Conservation (phyloP, 345 rosid species). For the Rhodamnia argentea region DNA sequence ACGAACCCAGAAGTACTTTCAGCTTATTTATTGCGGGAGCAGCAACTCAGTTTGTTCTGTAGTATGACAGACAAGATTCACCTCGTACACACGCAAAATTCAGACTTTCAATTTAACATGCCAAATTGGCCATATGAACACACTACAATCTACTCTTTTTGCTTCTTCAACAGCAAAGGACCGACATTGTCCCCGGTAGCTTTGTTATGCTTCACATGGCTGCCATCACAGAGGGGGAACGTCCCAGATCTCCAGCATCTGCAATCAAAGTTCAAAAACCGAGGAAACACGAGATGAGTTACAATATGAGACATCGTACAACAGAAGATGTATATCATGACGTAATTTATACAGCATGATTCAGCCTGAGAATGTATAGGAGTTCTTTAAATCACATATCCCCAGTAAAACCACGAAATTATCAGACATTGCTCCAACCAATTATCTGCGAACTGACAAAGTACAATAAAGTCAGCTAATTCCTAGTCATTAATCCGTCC, state of each 20-base stretch:
- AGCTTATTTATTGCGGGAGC: background rate
- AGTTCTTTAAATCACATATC: background rate
- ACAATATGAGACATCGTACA: background rate
- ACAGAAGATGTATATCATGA: background rate
- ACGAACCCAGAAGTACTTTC: background rate
- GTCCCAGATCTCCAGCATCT: constrained; percentile 97
- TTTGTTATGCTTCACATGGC: constrained; percentile 91
- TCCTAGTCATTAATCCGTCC: background rate
- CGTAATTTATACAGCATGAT: background rate
- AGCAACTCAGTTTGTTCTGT: background rate
- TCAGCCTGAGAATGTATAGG: background rate
- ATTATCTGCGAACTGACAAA: background rate
- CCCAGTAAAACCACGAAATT: background rate
- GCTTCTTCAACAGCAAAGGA: constrained; percentile 58
- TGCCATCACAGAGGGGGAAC: constrained; percentile 84
- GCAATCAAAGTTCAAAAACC: background rate
- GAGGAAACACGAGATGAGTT: background rate
- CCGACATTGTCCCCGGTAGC: constrained; percentile 92
- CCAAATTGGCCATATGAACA: background rate
- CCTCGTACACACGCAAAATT: background rate
- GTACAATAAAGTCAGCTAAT: background rate
- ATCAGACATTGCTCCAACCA: background rate
- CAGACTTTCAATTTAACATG: background rate
- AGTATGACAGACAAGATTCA: background rate
- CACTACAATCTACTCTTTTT: constrained; percentile 4